Evolutionary conservation across 2,329 filamentous ascomycete genomes (phyloP).

Genomic region (Blastomyces gilchristii): DNA sequence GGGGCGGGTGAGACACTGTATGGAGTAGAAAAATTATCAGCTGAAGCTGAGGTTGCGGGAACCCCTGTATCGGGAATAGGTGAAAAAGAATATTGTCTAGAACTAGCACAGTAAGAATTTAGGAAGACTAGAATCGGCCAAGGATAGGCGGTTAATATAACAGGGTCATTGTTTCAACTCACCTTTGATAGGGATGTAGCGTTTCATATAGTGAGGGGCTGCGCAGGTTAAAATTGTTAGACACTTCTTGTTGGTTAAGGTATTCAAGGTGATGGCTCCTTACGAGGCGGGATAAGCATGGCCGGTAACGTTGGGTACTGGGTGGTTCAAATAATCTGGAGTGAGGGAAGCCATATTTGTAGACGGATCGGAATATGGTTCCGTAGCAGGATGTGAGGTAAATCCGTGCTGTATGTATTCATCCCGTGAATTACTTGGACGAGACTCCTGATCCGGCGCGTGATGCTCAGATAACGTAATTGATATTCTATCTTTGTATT

Average conservation of each 20-base stretch:
- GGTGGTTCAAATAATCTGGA: conserved; percentile 4
- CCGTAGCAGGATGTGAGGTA: background rate
- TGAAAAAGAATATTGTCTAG: conserved; percentile 5
- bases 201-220: conserved; percentile 3
- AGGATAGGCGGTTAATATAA: background rate
- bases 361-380: background rate
- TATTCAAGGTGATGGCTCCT: background rate
- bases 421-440: conserved; percentile 2
- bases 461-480: background rate
- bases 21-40: conserved; percentile 5
- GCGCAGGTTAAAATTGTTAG: background rate
- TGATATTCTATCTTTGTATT: conserved; percentile 1
- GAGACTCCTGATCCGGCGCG: background rate
- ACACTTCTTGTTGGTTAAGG: background rate
- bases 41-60: background rate
- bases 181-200: conserved; percentile 2
- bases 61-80: background rate
- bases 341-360: background rate
- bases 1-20: conserved; percentile 23
- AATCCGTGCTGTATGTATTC: conserved; percentile 5
- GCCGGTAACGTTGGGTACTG: background rate
- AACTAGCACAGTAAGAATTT: conserved; percentile 1
- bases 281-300: conserved; percentile 1
- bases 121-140: background rate
- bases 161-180: background rate